phyloP scores from a whole-genome alignment of 257 asterid genomes.

The Penstemon davidsonii region DNA sequence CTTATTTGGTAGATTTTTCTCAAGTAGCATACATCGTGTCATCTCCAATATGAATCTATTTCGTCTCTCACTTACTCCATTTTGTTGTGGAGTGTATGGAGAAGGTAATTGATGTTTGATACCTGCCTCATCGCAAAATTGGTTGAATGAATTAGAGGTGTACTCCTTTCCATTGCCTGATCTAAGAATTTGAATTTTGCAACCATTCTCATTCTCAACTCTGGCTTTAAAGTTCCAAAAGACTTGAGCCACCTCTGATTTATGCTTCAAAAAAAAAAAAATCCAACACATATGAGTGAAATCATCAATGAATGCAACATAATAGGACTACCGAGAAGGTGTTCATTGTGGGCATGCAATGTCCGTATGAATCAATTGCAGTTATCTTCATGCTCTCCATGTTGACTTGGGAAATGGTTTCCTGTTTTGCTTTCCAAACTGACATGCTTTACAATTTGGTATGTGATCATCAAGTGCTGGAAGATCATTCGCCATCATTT shows the following conservation, averaged over 20 bases:
- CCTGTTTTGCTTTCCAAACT: conserved; percentile 18
- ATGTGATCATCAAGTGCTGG: background rate
- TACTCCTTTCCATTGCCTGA: conserved; percentile 18
- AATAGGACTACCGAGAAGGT: conserved; percentile 9
- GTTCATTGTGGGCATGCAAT: background rate
- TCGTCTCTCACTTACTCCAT: too few species aligned
- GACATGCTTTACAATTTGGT: conserved; percentile 18
- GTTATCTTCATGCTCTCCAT: conserved; percentile 3
- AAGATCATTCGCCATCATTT: background rate
- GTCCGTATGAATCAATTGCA: conserved; percentile 9
- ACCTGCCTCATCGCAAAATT: background rate
- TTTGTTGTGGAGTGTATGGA: conserved; percentile 12
- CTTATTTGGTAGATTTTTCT: too few species aligned
- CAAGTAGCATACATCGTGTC: too few species aligned
- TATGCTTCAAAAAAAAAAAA: conserved; percentile 11
- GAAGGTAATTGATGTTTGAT: background rate
- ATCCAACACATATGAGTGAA: conserved; percentile 9
- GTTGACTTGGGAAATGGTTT: conserved; percentile 12
- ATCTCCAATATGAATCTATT: too few species aligned
- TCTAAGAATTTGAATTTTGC: background rate
- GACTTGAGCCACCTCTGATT: background rate
- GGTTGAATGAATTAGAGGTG: conserved; percentile 1
- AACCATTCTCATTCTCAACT: conserved; percentile 3
- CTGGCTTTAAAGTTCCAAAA: conserved; percentile 19
- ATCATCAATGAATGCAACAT: conserved; percentile 22